These are phyloP conservation scores for Phytopythium sindhum DNA, from an alignment of 352 stramenopile species.

Conservation along the genomic window DNA sequence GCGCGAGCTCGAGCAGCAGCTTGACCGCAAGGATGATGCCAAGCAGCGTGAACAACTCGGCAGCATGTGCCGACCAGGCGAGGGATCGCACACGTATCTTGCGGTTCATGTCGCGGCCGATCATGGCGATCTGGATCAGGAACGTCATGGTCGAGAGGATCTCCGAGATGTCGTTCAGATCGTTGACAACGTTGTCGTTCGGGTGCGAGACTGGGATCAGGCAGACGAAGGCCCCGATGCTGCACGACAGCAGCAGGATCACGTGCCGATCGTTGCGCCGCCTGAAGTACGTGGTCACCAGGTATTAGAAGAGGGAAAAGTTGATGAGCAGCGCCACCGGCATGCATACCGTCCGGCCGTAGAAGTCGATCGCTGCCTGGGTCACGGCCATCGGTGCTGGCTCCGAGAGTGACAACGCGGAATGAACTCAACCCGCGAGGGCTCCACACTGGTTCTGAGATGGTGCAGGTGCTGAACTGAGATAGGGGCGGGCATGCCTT, in stretches of 20 bases:
- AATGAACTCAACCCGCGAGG: background rate
- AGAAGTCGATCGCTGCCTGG: conserved; percentile 9
- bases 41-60: conserved; percentile 15
- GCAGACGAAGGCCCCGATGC: conserved; percentile 17
- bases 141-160: conserved; percentile 31
- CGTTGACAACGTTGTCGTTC: conserved; percentile 13
- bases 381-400: background rate
- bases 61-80: background rate
- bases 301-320: conserved; percentile 15
- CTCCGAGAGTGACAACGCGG: too few species aligned
- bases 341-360: conserved; percentile 8
- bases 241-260: conserved; percentile 10
- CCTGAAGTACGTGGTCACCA: conserved; percentile 14
- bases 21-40: conserved; percentile 9
- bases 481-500: background rate
- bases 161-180: conserved; percentile 36
- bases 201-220: conserved; percentile 24
- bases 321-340: conserved; percentile 12
- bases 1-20: conserved; percentile 9
- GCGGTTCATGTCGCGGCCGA: conserved; percentile 25
- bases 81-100: conserved; percentile 26
- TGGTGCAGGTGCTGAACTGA: background rate
- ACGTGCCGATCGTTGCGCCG: conserved; percentile 14
- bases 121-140: conserved; percentile 35
- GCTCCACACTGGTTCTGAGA: background rate